Base-by-base conservation (phyloP, 306 rosid genomes). In the Hippophae gyantsensis region DNA sequence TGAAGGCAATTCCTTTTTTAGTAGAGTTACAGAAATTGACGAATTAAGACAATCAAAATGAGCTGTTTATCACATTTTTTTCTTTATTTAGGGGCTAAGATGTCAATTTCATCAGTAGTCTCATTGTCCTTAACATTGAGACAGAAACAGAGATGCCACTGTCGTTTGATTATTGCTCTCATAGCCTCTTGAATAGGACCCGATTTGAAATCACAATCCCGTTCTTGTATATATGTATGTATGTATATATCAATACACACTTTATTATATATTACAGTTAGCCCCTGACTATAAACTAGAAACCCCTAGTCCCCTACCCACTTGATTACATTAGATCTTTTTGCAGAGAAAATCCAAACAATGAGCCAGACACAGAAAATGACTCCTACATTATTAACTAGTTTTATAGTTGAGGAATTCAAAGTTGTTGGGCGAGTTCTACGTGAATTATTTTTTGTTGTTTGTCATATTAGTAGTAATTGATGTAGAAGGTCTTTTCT, bases 51-150 rank as follows among this genome's bases (percentile, higher is more conserved):
- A 48, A 73, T 41, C 65, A 63, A 18, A 18, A 56, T 52, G 69
- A 18, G 57, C 47, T 59, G 74, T 82, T 79, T 58, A 78, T 71
- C 71, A 66, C 46, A 49, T 56, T 40, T 66, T 23, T 48, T 62
- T 60, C 69, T 61, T 59, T 44, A 42, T 52, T 54, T 2, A 32
- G 38, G 42, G 59, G 43, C 62, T 77, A 70, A 14, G 43, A 59
- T 63, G 66, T 78, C 86, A 57, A 67, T 72, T 68, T 67, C 59
- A 58, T 68, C 69, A 70, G 62, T 73, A 67, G 68, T 66, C 75
- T 75, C 58, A 64, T 73, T 82, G 89, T 82, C 84, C 81, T 78
- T 73, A 73, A 71, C 83, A 71, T 74, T 58, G 76, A 78, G 78
- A 78, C 75, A 76, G 71, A 77, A 68, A 56, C 68, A 51, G 73